These are phyloP conservation scores for Amanita molliuscula DNA, from an alignment of 768 basidiomycete genomes.

Conservation along the genomic window DNA sequence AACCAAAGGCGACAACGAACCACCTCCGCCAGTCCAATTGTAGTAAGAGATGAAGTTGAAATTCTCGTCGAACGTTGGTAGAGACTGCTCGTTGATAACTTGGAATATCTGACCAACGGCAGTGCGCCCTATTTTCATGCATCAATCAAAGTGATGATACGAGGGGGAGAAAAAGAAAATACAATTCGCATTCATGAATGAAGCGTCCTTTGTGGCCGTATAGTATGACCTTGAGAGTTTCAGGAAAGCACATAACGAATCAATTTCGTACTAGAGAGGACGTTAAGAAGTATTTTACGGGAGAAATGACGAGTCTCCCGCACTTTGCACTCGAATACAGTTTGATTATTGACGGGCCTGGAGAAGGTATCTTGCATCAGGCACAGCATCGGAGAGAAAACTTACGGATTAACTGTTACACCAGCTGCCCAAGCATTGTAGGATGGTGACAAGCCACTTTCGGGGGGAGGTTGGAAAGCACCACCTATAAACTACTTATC, in stretches of 20 bases:
- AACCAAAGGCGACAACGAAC: slow-evolving; percentile 53
- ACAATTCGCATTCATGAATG: slow-evolving; percentile 68
- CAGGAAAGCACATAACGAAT: slow-evolving; percentile 70
- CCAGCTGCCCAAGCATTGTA: slow-evolving; percentile 61
- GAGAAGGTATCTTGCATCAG: neutral
- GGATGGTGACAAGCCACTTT: slow-evolving; percentile 54
- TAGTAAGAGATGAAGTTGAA: slow-evolving; percentile 72
- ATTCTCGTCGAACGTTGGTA: slow-evolving; percentile 55
- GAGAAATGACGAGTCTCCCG: slow-evolving; percentile 1
- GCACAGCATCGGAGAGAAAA: neutral
- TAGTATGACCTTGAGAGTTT: slow-evolving; percentile 71
- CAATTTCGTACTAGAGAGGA: slow-evolving; percentile 55
- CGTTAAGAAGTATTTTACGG: neutral
- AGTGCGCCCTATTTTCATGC: slow-evolving; percentile 38
- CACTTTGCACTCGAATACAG: slow-evolving; percentile 80
- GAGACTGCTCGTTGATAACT: slow-evolving; percentile 70
- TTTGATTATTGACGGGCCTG: slow-evolving; percentile 58
- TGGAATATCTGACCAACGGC: slow-evolving; percentile 67
- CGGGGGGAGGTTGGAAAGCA: slow-evolving; percentile 72
- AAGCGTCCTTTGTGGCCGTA: slow-evolving; percentile 56
- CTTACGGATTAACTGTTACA: slow-evolving; percentile 69
- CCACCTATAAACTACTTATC: slow-evolving; percentile 28
- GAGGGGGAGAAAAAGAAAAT: slow-evolving; percentile 6
- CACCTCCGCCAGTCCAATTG: slow-evolving; percentile 70
- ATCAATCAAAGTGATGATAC: slow-evolving; percentile 3